Conservation (phyloP, 306 rosid species). For the Canavalia gladiata region DNA sequence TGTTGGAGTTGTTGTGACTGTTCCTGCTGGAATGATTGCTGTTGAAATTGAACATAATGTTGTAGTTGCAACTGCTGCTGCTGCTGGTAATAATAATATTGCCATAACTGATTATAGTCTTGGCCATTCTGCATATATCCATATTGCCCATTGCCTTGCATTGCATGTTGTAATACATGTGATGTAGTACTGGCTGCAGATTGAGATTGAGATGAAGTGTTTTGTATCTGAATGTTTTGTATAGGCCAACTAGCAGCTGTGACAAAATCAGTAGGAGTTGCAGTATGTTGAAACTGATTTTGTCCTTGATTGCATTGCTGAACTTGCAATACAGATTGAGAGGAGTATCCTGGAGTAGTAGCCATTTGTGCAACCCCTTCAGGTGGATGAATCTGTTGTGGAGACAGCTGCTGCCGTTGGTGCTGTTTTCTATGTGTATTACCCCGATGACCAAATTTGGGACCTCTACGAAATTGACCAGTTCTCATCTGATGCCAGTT, state of each 20-base stretch:
- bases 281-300: constrained; percentile 63
- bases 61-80: constrained; percentile 67
- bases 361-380: constrained; percentile 59
- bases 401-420: constrained; percentile 57
- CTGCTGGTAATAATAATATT: constrained; percentile 83
- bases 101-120: constrained; percentile 82
- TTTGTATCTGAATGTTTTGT: constrained; percentile 60
- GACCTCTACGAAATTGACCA: constrained; percentile 61
- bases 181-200: constrained; percentile 52
- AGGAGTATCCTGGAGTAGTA: constrained; percentile 52
- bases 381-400: constrained; percentile 53
- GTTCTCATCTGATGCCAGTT: constrained; percentile 59
- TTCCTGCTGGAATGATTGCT: constrained; percentile 53
- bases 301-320: constrained; percentile 68
- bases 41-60: constrained; percentile 62
- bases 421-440: constrained; percentile 59
- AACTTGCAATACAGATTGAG: constrained; percentile 53
- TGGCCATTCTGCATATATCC: constrained; percentile 66
- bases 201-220: constrained; percentile 63
- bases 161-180: constrained; percentile 53
- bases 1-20: constrained; percentile 62
- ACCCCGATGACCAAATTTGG: constrained; percentile 55
- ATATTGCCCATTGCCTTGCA: constrained; percentile 64
- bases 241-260: constrained; percentile 59
- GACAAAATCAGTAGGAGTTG: constrained; percentile 47